Evolutionary conservation across 1,284 basidiomycete genomes (phyloP).

Genomic region (Psilocybe mexicana): DNA sequence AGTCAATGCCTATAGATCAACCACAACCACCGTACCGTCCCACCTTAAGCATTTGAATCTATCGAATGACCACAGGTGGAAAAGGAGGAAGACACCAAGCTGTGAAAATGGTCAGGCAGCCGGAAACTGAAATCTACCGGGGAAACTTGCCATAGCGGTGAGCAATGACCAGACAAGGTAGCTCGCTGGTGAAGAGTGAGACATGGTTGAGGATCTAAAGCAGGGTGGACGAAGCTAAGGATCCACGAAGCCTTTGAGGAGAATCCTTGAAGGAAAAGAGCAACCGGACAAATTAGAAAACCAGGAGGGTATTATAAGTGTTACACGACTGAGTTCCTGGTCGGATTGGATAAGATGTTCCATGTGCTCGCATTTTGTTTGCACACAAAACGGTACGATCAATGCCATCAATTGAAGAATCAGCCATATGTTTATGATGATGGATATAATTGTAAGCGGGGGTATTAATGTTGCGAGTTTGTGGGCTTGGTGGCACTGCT

Average conservation of each 20-base stretch:
- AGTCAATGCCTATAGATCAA: background rate
- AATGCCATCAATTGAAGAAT: background rate
- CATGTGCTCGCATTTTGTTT: conserved; percentile 1
- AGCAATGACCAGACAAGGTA: conserved; percentile 65
- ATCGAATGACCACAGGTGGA: conserved; percentile 78
- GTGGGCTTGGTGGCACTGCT: background rate
- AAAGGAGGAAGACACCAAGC: conserved; percentile 64
- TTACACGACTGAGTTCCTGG: background rate
- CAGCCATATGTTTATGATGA: conserved; percentile 1
- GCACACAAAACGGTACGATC: background rate
- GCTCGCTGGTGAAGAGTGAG: conserved; percentile 60
- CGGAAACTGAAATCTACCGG: background rate
- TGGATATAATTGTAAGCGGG: background rate
- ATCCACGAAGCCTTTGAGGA: background rate
- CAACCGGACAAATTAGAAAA: conserved; percentile 4
- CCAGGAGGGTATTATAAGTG: conserved; percentile 3
- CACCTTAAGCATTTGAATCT: conserved; percentile 71
- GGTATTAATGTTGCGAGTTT: background rate
- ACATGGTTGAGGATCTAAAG: conserved; percentile 44
- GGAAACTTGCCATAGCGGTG: conserved; percentile 41
- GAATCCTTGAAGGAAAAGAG: conserved; percentile 1
- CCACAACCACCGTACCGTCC: conserved; percentile 17
- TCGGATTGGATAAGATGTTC: background rate
- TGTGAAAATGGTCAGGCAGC: conserved; percentile 26
- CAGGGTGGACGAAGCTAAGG: background rate